phyloP scores from a whole-genome alignment of 352 stramenopile species.

The Pythium myriotylum region DNA sequence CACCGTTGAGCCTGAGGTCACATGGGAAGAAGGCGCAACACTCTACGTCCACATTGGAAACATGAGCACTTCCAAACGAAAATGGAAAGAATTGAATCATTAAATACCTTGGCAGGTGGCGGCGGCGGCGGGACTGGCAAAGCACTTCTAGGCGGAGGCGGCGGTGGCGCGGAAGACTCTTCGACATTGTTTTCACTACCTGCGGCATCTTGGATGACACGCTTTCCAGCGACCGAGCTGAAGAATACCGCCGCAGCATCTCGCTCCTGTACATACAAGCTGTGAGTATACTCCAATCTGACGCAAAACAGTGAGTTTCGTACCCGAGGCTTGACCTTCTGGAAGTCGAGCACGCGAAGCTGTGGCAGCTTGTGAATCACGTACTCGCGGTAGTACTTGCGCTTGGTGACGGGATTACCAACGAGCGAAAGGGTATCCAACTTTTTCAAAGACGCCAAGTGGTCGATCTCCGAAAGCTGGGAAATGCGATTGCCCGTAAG shows the following conservation, averaged over 20 bases:
- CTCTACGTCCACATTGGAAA: too few species aligned
- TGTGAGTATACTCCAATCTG: neutral
- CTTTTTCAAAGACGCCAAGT: conserved; percentile 75
- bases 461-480: conserved; percentile 84
- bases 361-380: conserved; percentile 90
- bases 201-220: conserved; percentile 52
- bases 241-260: conserved; percentile 75
- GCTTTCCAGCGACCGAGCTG: conserved; percentile 71
- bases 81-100: neutral
- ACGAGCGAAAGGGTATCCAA: conserved; percentile 84
- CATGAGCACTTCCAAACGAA: too few species aligned
- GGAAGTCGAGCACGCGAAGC: conserved; percentile 86
- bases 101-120: conserved; percentile 17
- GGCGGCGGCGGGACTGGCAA: conserved; percentile 42
- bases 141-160: conserved; percentile 18
- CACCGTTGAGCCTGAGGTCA: too few species aligned
- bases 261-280: conserved; percentile 51
- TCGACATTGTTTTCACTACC: conserved; percentile 27
- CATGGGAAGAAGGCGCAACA: too few species aligned
- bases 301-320: too few species aligned
- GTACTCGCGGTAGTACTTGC: conserved; percentile 92
- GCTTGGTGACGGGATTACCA: conserved; percentile 90
- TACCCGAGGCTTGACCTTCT: conserved; percentile 79
- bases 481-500: conserved; percentile 90
- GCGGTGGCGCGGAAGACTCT: conserved; percentile 19